Base-by-base conservation (phyloP, 148 eudicot species). In the Fagopyrum homotropicum region DNA sequence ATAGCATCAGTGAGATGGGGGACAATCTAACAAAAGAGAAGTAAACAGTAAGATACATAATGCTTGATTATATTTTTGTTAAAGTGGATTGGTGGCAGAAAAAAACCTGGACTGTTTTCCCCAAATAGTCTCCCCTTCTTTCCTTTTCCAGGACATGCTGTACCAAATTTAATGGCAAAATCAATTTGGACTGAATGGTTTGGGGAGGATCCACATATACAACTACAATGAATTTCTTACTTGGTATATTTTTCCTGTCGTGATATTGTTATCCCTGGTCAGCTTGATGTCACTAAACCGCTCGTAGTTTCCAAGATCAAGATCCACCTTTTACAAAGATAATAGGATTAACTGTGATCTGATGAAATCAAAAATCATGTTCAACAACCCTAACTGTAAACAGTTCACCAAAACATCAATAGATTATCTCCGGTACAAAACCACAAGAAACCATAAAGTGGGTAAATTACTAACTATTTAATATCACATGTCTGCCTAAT, bases 241-340 rank as follows among this genome's bases (percentile, higher is more conserved):
- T 92, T 93, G 97, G 78, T 88, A 93, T 79, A 93, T 88, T 83
- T 93, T 93, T 76, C 98, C 98, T n/a, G 98, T 93, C 6, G 98
- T 93, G 77, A 93, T 93, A 80, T 93, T 93, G 79, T 93, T 89
- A 78, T 93, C 97, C 4, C 95, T 83, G 0, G 98, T 93, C 82
- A 93, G 77, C 81, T 83, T 88, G 81, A 91, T 82, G 78, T 93
- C 97, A 73, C 91, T 84, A 79, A 93, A 93, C 79, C 98, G 85
- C 82, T 93, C 98, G 77, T 93, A 93, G 79, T 93, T 93, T 73
- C 98, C 98, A 72, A 93, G 98, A 88, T 93, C 98, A 82, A 93
- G 79, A 85, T 93, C 98, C 93, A 90, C 98, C 98, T 93, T 40
- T 40, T 40, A 66, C 40, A 63, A 64, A 64, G 2, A 59, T 30